phyloP scores from a whole-genome alignment of 164 flowering plant species.

The Malania oleifera region DNA sequence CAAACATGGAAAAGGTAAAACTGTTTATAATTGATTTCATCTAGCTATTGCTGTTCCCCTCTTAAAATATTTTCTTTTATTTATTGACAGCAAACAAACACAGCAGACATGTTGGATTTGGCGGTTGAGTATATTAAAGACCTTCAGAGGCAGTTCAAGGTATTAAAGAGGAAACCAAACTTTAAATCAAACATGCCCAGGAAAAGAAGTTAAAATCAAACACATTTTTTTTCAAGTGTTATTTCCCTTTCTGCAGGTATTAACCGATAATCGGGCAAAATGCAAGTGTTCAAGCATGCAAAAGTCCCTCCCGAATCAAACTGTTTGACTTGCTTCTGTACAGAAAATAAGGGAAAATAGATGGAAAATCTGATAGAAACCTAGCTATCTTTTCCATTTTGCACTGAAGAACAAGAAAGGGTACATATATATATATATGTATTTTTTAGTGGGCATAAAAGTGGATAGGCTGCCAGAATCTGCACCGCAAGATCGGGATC shows the following conservation, averaged over 20 bases:
- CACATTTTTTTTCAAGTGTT: neutral
- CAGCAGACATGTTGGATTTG: slow-evolving; percentile 62
- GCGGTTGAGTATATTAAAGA: slow-evolving; percentile 63
- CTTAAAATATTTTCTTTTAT: neutral
- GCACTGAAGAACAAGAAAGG: slow-evolving; percentile 2
- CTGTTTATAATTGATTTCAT: neutral
- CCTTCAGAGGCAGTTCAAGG: slow-evolving; percentile 57
- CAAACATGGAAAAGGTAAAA: slow-evolving; percentile 75
- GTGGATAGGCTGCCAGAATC: slow-evolving; percentile 11
- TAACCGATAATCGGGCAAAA: slow-evolving; percentile 40
- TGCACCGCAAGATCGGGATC: slow-evolving; percentile 9
- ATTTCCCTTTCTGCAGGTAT: slow-evolving; percentile 30
- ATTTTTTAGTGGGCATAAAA: slow-evolving; percentile 1
- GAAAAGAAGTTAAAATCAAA: too few species aligned
- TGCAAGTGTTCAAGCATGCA: slow-evolving; percentile 44
- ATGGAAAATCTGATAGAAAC: slow-evolving; percentile 7
- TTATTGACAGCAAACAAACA: slow-evolving; percentile 58
- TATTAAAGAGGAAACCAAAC: slow-evolving; percentile 7
- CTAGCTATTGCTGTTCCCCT: neutral
- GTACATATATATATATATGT: neutral
- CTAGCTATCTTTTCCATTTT: neutral
- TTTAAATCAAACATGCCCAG: neutral
- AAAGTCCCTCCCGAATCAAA: slow-evolving; percentile 19
- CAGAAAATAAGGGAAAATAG: slow-evolving; percentile 6
- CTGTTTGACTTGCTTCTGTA: slow-evolving; percentile 18